A percentile compares a stretch with the other conserved stretches of the same genome.
These are phyloP conservation scores for Aureobasidium sp. DNA, from an alignment of 2,329 filamentous ascomycete species.

Conservation along the genomic window DNA sequence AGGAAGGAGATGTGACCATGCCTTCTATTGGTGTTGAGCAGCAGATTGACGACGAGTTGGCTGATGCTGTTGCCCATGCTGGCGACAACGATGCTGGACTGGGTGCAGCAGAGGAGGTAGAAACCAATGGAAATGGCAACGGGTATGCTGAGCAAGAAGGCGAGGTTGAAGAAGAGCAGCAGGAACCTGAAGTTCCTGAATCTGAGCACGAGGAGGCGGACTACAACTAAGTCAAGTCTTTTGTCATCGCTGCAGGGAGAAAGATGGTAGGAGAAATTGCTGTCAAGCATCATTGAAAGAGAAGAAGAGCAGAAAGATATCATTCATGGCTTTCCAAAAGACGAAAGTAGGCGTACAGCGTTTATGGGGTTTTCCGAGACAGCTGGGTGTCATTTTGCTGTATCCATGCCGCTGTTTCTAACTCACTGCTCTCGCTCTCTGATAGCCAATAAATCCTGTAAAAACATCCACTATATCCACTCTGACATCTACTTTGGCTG, in stretches of 20 bases:
- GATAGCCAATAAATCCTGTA: no score
- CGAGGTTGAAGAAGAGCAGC: neutral
- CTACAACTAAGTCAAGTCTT: neutral
- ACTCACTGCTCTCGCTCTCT: no score
- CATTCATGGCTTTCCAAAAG: no score
- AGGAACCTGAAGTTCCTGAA: conserved; percentile 3
- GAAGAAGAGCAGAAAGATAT: neutral
- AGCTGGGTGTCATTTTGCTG: no score
- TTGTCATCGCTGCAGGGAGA: neutral
- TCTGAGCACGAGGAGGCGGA: neutral
- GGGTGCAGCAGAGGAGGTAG: conserved; percentile 32
- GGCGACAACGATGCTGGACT: neutral
- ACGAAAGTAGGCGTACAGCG: no score
- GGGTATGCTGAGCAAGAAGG: neutral
- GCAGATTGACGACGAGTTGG: neutral
- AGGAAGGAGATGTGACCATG: conserved; percentile 4
- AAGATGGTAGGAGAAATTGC: neutral
- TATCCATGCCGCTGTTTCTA: no score
- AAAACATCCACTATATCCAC: no score
- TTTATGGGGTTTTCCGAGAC: no score
- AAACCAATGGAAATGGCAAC: conserved; percentile 26
- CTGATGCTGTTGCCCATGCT: neutral
- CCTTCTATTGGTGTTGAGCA: neutral
- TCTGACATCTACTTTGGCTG: no score
- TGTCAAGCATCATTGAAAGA: neutral